These are phyloP conservation scores for Tetradesmus obliquus DNA, from an alignment of 139 green algal genomes.

Conservation along the genomic window DNA sequence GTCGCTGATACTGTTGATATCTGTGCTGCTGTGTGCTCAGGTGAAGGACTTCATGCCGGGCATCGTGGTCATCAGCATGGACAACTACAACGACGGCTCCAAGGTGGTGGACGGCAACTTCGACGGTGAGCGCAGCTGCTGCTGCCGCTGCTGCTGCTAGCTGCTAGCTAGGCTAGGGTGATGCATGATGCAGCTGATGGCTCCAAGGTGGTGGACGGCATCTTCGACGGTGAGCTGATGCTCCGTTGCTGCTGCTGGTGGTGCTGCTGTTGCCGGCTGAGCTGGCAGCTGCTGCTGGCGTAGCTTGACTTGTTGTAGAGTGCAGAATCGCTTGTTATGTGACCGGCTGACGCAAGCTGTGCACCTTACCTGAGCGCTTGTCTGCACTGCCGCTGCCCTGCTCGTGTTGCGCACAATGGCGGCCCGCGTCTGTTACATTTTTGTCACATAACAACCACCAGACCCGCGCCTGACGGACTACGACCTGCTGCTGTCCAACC, in stretches of 20 bases:
- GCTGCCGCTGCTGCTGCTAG: neutral
- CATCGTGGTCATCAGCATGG: slow-evolving; percentile 91
- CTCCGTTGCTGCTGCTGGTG: neutral
- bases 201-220: slow-evolving; percentile 82
- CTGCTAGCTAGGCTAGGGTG: no score
- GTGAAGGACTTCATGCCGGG: slow-evolving; percentile 90
- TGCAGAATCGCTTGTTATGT: no score
- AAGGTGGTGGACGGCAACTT: slow-evolving; percentile 94
- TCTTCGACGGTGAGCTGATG: slow-evolving; percentile 88
- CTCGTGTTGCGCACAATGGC: neutral
- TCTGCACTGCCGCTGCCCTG: neutral
- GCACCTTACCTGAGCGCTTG: neutral
- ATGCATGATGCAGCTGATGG: neutral
- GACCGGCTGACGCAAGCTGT: neutral
- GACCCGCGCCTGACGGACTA: slow-evolving; percentile 97
- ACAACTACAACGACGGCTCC: slow-evolving; percentile 98
- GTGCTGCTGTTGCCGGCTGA: neutral
- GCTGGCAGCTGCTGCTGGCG: neutral
- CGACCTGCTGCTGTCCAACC: slow-evolving; percentile 90
- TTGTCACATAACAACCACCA: slow-evolving; percentile 22
- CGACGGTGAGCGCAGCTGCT: slow-evolving; percentile 73
- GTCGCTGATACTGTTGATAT: no score
- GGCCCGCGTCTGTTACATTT: neutral
- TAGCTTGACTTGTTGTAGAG: no score
- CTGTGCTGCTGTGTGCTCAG: slow-evolving; percentile 56